Base-by-base conservation (phyloP, 257 asterid species). In the Verbena officinalis region DNA sequence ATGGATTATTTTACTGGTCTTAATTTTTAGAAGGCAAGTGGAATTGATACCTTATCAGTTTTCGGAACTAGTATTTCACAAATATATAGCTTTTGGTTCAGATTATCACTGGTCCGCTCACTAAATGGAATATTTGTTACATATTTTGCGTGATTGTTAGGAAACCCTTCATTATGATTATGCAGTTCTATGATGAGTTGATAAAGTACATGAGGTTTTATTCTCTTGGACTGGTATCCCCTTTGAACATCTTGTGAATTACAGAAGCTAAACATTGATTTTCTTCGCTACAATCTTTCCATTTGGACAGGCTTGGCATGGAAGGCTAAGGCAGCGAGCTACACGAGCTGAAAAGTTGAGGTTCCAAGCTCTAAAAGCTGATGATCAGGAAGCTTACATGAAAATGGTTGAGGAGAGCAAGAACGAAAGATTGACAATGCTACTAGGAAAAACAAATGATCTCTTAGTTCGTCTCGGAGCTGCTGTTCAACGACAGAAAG, bases 361-460 rank as follows among this genome's bases (percentile, higher is more conserved):
- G 86, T 88, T 88, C 72, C 99, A 90, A 85, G 99, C 99, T 77
- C 77, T 94, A 72, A 94, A 86, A 83, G 91, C 96, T 39, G 99
- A 88, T 76, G 99, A 94, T 81, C 99, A 90, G 76, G 99, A 94
- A 84, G 99, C 99, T 71, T 94, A 94, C 82, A 84, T 88, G 97
- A 94, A 86, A 83, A 84, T 94, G 97, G 99, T 90, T 45, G 96
- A 94, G 81, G 99, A 94, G 84, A 94, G 99, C 84, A 94, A 94
- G 77, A 94, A 90, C 39, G 99, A 90, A 65, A 81, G 97, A 65
- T 73, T 94, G 80, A 94, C 96, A 14, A 88, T 86, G 99, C 97
- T 94, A 80, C 87, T 94, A 13, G 96, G 95, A 59, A 94, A 94
- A 82, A 94, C 99, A 22, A 90, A 94, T 50, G 97, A 94, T 38